Percentiles rank a stretch among this genome's conserved stretches.
These are phyloP conservation scores for Solanum microdontum DNA, from an alignment of 257 asterid genomes.

Conservation along the genomic window DNA sequence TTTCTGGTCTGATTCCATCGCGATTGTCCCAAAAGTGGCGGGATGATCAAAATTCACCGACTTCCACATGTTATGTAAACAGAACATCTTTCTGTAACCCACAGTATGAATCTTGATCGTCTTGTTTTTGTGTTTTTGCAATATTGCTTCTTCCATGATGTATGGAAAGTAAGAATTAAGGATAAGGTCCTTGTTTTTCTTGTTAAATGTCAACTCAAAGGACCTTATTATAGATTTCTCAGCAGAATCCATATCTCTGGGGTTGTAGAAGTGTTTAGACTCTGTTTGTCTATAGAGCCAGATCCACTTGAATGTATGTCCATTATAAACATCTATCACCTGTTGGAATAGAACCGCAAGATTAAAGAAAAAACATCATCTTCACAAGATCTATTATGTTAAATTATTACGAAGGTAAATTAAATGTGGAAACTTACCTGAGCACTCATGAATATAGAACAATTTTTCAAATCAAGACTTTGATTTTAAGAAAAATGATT, in stretches of 20 bases:
- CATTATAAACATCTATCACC: not conserved
- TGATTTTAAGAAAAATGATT: not conserved
- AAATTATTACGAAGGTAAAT: not conserved
- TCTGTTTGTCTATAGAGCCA: not conserved
- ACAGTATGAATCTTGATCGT: no score
- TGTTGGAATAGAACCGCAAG: not conserved
- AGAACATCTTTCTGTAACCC: no score
- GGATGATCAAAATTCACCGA: no score
- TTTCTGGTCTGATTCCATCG: constrained; percentile 7
- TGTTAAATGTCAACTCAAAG: no score
- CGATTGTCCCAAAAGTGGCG: not conserved
- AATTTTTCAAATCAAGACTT: not conserved
- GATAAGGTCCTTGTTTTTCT: not conserved
- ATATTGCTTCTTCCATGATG: not conserved
- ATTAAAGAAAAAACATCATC: not conserved
- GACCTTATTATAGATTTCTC: no score
- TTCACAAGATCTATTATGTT: not conserved
- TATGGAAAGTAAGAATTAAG: constrained; percentile 8
- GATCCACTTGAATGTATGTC: not conserved
- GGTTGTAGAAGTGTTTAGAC: not conserved
- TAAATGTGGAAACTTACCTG: not conserved
- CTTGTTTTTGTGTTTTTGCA: not conserved
- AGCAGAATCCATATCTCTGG: not conserved
- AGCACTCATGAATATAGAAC: not conserved
- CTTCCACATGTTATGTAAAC: no score